Evolutionary conservation across 768 basidiomycete species (phyloP), one percentile per base, ranked within the genome.

Genomic region (Crepidotus variabilis): DNA sequence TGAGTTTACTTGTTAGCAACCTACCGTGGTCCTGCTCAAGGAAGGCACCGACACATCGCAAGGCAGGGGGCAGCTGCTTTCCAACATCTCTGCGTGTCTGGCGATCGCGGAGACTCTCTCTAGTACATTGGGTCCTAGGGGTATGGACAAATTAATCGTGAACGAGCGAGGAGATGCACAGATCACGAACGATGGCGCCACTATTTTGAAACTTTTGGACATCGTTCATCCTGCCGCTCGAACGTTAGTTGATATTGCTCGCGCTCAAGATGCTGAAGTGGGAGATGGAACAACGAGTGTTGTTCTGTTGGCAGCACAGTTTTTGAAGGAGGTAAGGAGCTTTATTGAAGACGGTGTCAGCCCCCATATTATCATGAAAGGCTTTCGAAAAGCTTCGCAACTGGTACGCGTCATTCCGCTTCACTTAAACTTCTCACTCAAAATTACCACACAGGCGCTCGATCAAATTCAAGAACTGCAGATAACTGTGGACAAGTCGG

Each of bases 181-280:
- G 76, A 99, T 99, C 68, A 98, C 97, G 20, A 99, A 99, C 72
- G 97, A 99, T 82, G 97, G 97, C 57, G 97, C 97, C 34, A 99
- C 97, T 58, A 97, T 99, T 69, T 80, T 99, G 67, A 96, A 97
- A 72, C 81, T 99, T 58, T 83, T 99, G 59, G 97, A 99, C 61
- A 95, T 99, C 69, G 88, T 99, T 1, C 97, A 99, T 72, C 97
- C 97, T 48, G 96, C 97, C 55, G 97, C 97, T 20, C 85, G 92
- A 67, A 96, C 94, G n/a, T 78, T 99, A 56, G 97, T 98, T 48
- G 97, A 99, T 66, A 98, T 98, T 68, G 97, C 94, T 45, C 86
- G 97, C 32, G 95, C 97, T 13, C 96, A 98, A 73, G 97, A 98
- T 70, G 95, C 95, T 18, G 95, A 98, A 71, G 93, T 98, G 47